These are phyloP conservation scores for Penicillium sp. DNA, from an alignment of 2,329 filamentous ascomycete species.

Conservation along the genomic window DNA sequence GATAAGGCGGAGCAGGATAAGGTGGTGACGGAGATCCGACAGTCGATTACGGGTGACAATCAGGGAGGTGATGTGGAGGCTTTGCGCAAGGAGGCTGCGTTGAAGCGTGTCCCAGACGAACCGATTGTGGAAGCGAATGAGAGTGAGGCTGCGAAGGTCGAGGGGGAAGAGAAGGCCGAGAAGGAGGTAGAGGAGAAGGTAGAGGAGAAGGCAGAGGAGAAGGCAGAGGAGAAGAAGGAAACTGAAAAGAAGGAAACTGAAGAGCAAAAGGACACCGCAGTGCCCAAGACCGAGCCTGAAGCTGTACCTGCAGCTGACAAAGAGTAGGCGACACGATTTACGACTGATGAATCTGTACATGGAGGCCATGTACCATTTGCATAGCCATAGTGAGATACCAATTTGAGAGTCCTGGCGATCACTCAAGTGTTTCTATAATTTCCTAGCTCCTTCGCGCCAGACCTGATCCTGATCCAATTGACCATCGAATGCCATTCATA, in stretches of 20 bases:
- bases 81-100: conserved; percentile 34
- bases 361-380: conserved; percentile 6
- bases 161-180: conserved; percentile 5
- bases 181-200: conserved; percentile 7
- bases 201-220: conserved; percentile 16
- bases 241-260: conserved; percentile 9
- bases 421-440: not conserved
- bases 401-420: conserved; percentile 4
- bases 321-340: conserved; percentile 24
- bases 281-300: conserved; percentile 9
- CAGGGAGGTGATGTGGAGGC: conserved; percentile 30
- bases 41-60: conserved; percentile 39
- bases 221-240: conserved; percentile 19
- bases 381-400: conserved; percentile 18
- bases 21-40: conserved; percentile 41
- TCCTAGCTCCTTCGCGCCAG: too few species aligned
- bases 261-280: conserved; percentile 9
- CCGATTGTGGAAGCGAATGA: conserved; percentile 28
- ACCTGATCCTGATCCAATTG: not conserved
- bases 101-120: conserved; percentile 19
- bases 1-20: conserved; percentile 40
- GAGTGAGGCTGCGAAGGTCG: conserved; percentile 17
- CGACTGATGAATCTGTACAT: conserved; percentile 27
- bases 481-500: conserved; percentile 23
- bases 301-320: conserved; percentile 8